phyloP scores from a whole-genome alignment of 305 asterid species.

The Fraxinus greggii region DNA sequence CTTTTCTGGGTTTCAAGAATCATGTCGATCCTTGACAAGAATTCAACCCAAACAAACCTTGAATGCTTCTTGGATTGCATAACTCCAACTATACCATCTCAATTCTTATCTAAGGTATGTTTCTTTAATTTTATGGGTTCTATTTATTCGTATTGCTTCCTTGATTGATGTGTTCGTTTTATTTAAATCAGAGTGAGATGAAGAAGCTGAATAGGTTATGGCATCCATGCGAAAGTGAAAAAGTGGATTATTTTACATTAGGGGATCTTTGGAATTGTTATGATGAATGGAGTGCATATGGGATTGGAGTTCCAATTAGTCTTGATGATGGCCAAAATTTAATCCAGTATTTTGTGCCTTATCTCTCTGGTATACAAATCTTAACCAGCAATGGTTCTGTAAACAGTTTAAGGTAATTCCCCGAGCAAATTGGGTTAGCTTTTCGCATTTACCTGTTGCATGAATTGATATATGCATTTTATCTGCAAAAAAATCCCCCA shows the following conservation, averaged over 20 bases:
- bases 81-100: conserved; percentile 77
- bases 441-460: neutral
- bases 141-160: neutral
- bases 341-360: conserved; percentile 85
- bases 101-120: conserved; percentile 70
- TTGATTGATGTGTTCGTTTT: neutral
- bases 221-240: conserved; percentile 91
- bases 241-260: conserved; percentile 71
- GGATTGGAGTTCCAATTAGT: conserved; percentile 79
- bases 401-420: conserved; percentile 63
- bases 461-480: neutral
- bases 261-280: conserved; percentile 84
- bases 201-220: conserved; percentile 84
- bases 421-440: neutral
- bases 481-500: neutral
- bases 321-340: conserved; percentile 68
- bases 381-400: conserved; percentile 73
- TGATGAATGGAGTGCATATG: conserved; percentile 96
- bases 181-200: conserved; percentile 57
- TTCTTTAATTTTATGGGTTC: neutral
- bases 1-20: conserved; percentile 21
- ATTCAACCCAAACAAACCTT: conserved; percentile 72
- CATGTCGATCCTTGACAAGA: conserved; percentile 54
- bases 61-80: conserved; percentile 81
- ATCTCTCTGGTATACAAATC: conserved; percentile 90